Evolutionary conservation across 176 grass and related monocot genomes (phyloP).

Genomic region (Raddia distichophylla): DNA sequence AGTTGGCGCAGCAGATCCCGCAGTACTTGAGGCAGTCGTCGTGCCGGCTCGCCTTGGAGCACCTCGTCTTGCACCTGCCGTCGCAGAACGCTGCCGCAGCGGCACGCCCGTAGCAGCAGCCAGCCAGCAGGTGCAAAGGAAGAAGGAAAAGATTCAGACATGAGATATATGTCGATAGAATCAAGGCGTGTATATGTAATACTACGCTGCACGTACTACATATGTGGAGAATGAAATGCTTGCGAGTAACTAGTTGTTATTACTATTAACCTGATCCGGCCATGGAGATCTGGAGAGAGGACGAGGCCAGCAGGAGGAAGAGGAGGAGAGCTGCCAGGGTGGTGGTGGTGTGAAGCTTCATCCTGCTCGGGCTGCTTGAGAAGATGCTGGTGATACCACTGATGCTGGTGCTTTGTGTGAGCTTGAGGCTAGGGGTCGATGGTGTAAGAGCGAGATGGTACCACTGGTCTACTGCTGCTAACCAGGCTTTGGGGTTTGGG

Average conservation of each 20-base stretch:
- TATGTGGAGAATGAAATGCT: neutral
- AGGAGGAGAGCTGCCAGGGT: slow-evolving; percentile 43
- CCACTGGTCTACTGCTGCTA: too few species aligned
- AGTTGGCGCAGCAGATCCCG: slow-evolving; percentile 73
- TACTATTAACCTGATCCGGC: slow-evolving; percentile 58
- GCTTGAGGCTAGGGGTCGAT: neutral
- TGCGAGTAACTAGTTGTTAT: neutral
- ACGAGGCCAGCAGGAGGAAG: slow-evolving; percentile 48
- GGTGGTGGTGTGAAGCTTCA: slow-evolving; percentile 49
- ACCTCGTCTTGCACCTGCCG: slow-evolving; percentile 77
- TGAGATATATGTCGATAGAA: neutral
- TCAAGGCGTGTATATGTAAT: neutral
- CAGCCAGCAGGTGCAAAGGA: neutral
- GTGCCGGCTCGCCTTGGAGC: slow-evolving; percentile 81
- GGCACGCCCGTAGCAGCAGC: neutral
- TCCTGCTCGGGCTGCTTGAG: slow-evolving; percentile 3
- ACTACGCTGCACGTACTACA: neutral
- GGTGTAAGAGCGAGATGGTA: neutral
- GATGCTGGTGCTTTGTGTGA: slow-evolving; percentile 10
- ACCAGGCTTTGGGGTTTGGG: neutral
- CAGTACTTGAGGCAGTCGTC: slow-evolving; percentile 96
- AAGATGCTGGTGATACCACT: neutral
- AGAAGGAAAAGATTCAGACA: neutral
- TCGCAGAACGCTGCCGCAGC: slow-evolving; percentile 57
- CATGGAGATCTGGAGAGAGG: slow-evolving; percentile 49